Evolutionary conservation across 2,329 filamentous ascomycete genomes (phyloP).

Genomic region (Microdochium bolleyi): DNA sequence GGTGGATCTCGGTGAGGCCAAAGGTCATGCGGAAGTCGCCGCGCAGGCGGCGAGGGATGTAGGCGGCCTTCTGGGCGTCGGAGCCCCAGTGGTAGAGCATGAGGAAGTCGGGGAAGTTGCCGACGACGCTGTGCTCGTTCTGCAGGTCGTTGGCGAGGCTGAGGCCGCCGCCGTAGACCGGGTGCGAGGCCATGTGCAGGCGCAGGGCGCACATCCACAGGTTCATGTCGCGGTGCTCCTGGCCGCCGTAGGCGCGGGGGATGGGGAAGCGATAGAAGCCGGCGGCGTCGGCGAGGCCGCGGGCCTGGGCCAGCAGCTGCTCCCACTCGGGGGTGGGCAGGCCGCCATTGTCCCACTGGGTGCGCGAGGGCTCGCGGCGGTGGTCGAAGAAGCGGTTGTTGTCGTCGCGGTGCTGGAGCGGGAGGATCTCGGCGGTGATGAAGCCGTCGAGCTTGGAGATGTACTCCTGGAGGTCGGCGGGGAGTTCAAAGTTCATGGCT

Average conservation of each 20-base stretch:
- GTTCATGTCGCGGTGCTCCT: constrained; percentile 38
- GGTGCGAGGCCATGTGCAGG: constrained; percentile 49
- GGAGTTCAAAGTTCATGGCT: constrained; percentile 10
- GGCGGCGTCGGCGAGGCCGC: constrained; percentile 44
- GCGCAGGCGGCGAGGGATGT: constrained; percentile 42
- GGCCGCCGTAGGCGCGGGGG: constrained; percentile 10
- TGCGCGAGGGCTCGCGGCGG: constrained; percentile 52
- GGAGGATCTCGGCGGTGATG: constrained; percentile 41
- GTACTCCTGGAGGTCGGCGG: constrained; percentile 9
- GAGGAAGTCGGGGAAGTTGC: constrained; percentile 54
- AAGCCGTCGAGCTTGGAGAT: constrained; percentile 48
- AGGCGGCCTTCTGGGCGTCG: constrained; percentile 40
- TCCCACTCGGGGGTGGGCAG: constrained; percentile 54
- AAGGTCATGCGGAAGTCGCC: constrained; percentile 51
- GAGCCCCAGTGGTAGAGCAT: constrained; percentile 56
- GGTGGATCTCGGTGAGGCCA: constrained; percentile 52
- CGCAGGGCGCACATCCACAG: constrained; percentile 57
- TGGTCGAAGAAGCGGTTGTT: constrained; percentile 61
- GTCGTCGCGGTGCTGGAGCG: constrained; percentile 45
- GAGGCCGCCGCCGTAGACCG: constrained; percentile 35
- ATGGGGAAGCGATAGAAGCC: constrained; percentile 49
- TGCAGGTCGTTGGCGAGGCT: constrained; percentile 57
- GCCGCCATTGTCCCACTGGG: constrained; percentile 50
- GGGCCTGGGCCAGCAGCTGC: constrained; percentile 37
- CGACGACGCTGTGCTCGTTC: constrained; percentile 54